Percentiles rank a stretch among this genome's conserved stretches.
Conservation (phyloP, 1,284 basidiomycete species). For the Cryptococcus jaspeensis region DNA sequence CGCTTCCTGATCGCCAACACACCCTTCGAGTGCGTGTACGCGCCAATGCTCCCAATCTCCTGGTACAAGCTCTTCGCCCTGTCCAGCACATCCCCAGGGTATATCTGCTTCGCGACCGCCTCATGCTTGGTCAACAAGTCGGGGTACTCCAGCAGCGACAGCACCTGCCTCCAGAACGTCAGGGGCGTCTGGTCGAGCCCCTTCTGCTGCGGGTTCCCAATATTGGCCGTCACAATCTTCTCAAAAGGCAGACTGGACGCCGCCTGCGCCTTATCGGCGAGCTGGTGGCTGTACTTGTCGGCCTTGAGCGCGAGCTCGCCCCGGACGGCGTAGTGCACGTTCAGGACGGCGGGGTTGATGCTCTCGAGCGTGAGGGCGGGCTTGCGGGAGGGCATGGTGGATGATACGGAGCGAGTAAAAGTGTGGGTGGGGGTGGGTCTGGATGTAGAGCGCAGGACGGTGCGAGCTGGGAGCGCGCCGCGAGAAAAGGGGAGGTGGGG, state of each 20-base stretch:
- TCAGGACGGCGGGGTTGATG: conserved; percentile 76
- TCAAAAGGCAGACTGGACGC: conserved; percentile 69
- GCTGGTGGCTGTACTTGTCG: conserved; percentile 71
- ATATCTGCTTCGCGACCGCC: conserved; percentile 58
- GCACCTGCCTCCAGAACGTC: conserved; percentile 81
- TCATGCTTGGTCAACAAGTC: conserved; percentile 74
- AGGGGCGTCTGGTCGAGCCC: conserved; percentile 90
- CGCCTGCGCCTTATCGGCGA: conserved; percentile 54
- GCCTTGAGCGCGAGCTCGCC: conserved; percentile 95
- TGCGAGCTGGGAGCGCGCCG: not conserved
- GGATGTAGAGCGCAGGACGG: not conserved
- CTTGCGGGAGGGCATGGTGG: conserved; percentile 17
- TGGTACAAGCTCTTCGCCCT: conserved; percentile 74
- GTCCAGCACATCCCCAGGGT: conserved; percentile 81
- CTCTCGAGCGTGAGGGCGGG: conserved; percentile 41
- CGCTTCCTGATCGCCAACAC: conserved; percentile 82
- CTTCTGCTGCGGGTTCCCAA: conserved; percentile 96
- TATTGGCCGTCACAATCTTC: conserved; percentile 90
- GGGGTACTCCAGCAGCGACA: conserved; percentile 84
- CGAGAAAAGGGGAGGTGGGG: not conserved
- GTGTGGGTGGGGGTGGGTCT: not conserved
- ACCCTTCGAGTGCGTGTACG: conserved; percentile 95
- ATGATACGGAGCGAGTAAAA: not conserved
- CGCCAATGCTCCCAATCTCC: conserved; percentile 93
- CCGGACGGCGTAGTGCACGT: conserved; percentile 95